These are phyloP conservation scores for Monilinia fructicola DNA, from an alignment of 2,329 filamentous ascomycete species.

Conservation along the genomic window DNA sequence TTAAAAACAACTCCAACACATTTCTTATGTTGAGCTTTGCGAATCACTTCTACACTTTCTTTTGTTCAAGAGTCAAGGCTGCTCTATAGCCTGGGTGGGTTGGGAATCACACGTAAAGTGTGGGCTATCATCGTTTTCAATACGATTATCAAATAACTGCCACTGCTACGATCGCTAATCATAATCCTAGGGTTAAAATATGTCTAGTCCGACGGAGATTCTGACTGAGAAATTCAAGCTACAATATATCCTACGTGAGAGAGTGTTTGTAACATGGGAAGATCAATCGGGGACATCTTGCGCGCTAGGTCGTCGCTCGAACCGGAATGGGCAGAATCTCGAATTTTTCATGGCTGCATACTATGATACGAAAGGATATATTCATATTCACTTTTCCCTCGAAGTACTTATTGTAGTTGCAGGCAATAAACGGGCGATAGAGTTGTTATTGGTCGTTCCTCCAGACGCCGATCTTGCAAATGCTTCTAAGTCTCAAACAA, in stretches of 20 bases:
- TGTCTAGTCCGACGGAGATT: background rate
- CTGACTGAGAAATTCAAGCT: background rate
- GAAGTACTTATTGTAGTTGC: background rate
- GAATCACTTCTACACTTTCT: background rate
- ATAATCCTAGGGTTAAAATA: background rate
- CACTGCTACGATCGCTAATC: background rate
- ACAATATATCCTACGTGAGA: background rate
- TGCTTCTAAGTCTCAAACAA: background rate
- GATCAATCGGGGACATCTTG: background rate
- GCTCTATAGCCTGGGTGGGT: constrained; percentile 13
- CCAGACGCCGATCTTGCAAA: background rate
- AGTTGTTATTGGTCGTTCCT: background rate
- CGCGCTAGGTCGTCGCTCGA: background rate
- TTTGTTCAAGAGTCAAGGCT: constrained; percentile 7
- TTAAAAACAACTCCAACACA: constrained; percentile 1
- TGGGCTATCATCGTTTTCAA: background rate
- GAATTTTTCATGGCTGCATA: background rate
- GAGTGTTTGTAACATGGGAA: background rate
- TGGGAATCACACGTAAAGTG: constrained; percentile 12
- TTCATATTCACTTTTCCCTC: background rate
- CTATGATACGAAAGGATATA: background rate
- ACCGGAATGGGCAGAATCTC: background rate
- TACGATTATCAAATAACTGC: background rate
- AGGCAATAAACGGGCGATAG: background rate
- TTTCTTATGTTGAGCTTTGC: background rate